These are phyloP conservation scores for Brassica napus DNA, from an alignment of 345 rosid species.

Conservation along the genomic window Da-Ae NC_063444.1:839501-840000, in stretches of 20 bases:
- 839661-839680: neutral
- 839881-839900: neutral
- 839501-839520: conserved; percentile 29
- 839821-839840: no score
- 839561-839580: conserved; percentile 25
- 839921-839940: conserved; percentile 5
- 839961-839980: conserved; percentile 65
- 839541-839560: conserved; percentile 27
- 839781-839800: no score
- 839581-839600: conserved; percentile 34
- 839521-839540: conserved; percentile 15
- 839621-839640: neutral
- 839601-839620: neutral
- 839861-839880: neutral
- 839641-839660: neutral
- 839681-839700: conserved; percentile 21
- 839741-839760: neutral
- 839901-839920: conserved; percentile 13
- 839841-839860: neutral
- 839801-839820: no score
- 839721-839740: neutral
- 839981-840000: conserved; percentile 85
- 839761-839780: no score
- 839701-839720: conserved; percentile 28
- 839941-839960: conserved; percentile 44